Conservation (phyloP, 2,329 filamentous ascomycete species). For the Eurotiales sp. region DNA sequence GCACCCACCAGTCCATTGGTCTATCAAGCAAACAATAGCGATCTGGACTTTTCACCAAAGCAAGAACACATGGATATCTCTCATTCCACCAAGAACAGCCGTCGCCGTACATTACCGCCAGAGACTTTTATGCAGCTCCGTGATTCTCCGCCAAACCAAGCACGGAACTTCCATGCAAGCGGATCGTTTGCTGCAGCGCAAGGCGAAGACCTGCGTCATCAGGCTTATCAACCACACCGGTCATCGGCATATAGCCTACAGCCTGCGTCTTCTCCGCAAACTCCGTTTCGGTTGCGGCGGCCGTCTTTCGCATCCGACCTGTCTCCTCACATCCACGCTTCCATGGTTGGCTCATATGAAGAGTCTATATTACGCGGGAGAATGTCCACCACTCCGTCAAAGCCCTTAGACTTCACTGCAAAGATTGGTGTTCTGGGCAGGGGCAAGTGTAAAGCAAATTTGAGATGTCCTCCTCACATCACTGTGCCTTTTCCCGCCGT, state of each 20-base stretch:
- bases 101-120: constrained; percentile 71
- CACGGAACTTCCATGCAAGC: constrained; percentile 39
- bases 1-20: constrained; percentile 90
- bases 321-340: constrained; percentile 79
- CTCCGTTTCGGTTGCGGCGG: constrained; percentile 48
- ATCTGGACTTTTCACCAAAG: constrained; percentile 61
- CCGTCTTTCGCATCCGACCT: constrained; percentile 71
- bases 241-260: constrained; percentile 58
- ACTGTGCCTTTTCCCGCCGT: constrained; percentile 89
- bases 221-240: constrained; percentile 73
- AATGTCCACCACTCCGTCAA: constrained; percentile 95
- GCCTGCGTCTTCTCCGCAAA: constrained; percentile 43
- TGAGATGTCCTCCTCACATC: constrained; percentile 85
- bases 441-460: constrained; percentile 79
- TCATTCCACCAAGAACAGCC: constrained; percentile 47
- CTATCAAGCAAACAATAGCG: constrained; percentile 80
- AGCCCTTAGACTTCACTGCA: constrained; percentile 85
- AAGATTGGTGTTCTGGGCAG: constrained; percentile 91
- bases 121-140: constrained; percentile 52
- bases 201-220: constrained; percentile 62
- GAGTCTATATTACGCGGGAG: constrained; percentile 91
- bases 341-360: constrained; percentile 97
- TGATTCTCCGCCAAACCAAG: constrained; percentile 35
- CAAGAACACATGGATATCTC: constrained; percentile 51
- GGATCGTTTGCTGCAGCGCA: constrained; percentile 46